These are phyloP conservation scores for Ampelocalamus luodianensis DNA, from an alignment of 176 grass and related monocot species.

Conservation along the genomic window DNA sequence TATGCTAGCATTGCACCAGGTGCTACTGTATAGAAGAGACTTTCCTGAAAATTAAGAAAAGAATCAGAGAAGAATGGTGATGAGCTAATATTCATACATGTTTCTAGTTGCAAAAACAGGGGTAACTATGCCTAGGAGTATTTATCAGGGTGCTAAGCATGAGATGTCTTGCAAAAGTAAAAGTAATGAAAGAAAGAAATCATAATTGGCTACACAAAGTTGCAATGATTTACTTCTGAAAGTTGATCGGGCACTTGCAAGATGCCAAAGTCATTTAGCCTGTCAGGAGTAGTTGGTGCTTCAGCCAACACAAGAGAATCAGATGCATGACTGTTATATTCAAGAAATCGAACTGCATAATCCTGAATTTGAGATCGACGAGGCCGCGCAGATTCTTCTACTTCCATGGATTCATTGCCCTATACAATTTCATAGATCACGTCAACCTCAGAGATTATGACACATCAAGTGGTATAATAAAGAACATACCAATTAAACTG, in stretches of 20 bases:
- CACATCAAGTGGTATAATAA: constrained; percentile 26
- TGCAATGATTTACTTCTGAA: constrained; percentile 63
- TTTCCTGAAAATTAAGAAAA: constrained; percentile 67
- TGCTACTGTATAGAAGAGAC: constrained; percentile 76
- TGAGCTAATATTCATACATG: constrained; percentile 25
- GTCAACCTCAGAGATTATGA: constrained; percentile 29
- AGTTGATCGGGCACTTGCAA: constrained; percentile 75
- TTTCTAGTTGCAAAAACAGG: constrained; percentile 22
- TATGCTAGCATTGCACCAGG: constrained; percentile 80
- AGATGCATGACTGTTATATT: constrained; percentile 60
- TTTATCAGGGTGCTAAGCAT: constrained; percentile 5
- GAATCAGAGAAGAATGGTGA: constrained; percentile 12
- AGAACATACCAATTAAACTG: constrained; percentile 23
- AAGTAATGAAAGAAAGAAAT: constrained; percentile 33
- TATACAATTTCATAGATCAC: constrained; percentile 44
- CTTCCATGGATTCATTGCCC: constrained; percentile 35
- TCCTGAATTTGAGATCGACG: constrained; percentile 55
- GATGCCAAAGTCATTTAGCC: constrained; percentile 69
- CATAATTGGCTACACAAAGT: constrained; percentile 24
- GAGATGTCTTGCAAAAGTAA: background rate
- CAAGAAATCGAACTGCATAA: constrained; percentile 85
- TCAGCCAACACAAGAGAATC: constrained; percentile 60
- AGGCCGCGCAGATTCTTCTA: constrained; percentile 23
- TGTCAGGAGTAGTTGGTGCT: constrained; percentile 82
- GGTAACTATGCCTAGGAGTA: constrained; percentile 11